Conservation (phyloP, 495 filamentous ascomycete species). For the Trichocladium uniseriatum region DNA sequence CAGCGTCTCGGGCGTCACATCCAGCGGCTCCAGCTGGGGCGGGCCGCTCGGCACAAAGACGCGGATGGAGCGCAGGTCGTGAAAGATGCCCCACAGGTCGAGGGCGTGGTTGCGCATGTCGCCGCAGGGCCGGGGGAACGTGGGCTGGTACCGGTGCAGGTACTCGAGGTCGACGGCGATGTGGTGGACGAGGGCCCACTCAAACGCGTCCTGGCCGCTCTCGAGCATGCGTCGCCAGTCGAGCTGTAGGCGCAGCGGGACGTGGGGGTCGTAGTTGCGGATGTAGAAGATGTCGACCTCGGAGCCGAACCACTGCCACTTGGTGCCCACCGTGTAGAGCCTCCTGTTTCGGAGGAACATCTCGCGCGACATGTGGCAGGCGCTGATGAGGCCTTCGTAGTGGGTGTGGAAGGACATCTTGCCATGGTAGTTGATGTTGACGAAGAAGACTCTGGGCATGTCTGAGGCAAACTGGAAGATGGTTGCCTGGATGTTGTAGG, state of each 20-base stretch:
- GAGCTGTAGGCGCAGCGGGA: background rate
- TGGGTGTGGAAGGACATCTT: background rate
- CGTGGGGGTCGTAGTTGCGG: background rate
- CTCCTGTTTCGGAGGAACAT: slow-evolving; percentile 2
- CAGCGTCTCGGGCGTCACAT: slow-evolving; percentile 1
- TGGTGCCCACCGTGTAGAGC: background rate
- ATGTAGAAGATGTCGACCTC: slow-evolving; percentile 16
- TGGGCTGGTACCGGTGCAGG: no score
- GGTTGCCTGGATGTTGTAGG: slow-evolving; percentile 10
- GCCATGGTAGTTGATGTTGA: background rate
- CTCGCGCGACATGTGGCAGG: slow-evolving; percentile 13
- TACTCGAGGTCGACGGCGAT: slow-evolving; percentile 13
- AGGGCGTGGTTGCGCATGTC: no score
- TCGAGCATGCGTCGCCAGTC: background rate
- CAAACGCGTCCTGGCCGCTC: no score
- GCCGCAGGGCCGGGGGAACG: no score
- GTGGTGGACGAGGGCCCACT: slow-evolving; percentile 5
- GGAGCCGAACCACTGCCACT: slow-evolving; percentile 7
- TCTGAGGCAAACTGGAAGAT: slow-evolving; percentile 12
- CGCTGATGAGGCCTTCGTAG: background rate
- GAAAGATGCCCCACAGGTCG: slow-evolving; percentile 12
- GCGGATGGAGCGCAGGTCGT: slow-evolving; percentile 4
- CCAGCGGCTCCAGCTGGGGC: background rate
- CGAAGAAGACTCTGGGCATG: slow-evolving; percentile 8
- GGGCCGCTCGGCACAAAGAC: slow-evolving; percentile 12